A percentile compares a stretch with the other conserved stretches of the same genome.
Conservation (phyloP, 73 alveolate genomes). For the Tetrahymena borealis region DNA sequence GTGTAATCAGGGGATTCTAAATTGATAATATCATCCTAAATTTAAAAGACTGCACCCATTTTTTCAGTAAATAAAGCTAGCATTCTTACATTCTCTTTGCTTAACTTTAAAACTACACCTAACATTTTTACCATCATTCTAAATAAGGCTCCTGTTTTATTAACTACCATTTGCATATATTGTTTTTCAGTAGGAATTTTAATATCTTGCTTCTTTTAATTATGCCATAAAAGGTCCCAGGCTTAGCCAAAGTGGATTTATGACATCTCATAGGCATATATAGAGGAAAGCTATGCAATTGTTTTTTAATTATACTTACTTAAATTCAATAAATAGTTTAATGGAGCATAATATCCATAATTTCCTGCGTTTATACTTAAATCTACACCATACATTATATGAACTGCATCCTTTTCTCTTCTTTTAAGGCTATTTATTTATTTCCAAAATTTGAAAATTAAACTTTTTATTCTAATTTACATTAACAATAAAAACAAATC, state of each 20-base stretch:
- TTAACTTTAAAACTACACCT: constrained; percentile 16
- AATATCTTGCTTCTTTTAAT: constrained; percentile 4
- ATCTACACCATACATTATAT: constrained; percentile 75
- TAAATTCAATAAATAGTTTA: constrained; percentile 27
- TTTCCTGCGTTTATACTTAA: constrained; percentile 75
- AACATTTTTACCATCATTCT: constrained; percentile 52
- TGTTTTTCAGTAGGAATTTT: constrained; percentile 54
- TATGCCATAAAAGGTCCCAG: constrained; percentile 87
- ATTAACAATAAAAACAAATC: no score
- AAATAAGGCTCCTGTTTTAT: constrained; percentile 78
- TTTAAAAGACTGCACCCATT: constrained; percentile 75
- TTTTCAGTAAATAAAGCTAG: constrained; percentile 48
- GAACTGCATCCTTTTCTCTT: constrained; percentile 76
- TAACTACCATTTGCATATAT: constrained; percentile 65
- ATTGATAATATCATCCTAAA: constrained; percentile 83
- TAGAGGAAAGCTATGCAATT: constrained; percentile 20
- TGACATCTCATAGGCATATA: constrained; percentile 55
- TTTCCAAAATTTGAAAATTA: neutral
- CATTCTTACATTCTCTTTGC: constrained; percentile 4
- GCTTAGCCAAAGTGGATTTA: constrained; percentile 74
- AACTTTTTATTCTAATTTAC: neutral
- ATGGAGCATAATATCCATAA: constrained; percentile 59
- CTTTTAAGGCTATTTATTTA: constrained; percentile 28
- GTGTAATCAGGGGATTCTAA: constrained; percentile 53
- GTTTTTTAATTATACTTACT: neutral